Percentiles rank a stretch among this genome's conserved stretches.
Conservation (phyloP, 352 stramenopile genomes). For the Pythium pyrilobum region DNA sequence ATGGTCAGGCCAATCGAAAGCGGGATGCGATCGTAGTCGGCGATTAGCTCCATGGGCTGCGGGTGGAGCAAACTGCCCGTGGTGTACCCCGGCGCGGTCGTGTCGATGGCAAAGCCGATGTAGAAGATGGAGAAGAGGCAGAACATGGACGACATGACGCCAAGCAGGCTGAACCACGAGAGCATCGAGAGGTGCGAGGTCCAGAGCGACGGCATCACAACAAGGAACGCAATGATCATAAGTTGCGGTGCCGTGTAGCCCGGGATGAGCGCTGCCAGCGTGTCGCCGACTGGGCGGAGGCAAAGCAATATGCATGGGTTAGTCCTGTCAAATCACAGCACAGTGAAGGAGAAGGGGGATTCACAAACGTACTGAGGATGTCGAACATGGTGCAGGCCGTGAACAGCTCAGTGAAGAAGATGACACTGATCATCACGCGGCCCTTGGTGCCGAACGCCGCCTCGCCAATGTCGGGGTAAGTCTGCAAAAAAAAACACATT, state of each 20-base stretch:
- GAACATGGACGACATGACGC: conserved; percentile 80
- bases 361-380: conserved; percentile 56
- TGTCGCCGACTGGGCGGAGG: conserved; percentile 53
- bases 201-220: conserved; percentile 79
- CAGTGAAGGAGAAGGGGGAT: no score
- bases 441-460: conserved; percentile 69
- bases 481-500: conserved; percentile 17
- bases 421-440: conserved; percentile 65
- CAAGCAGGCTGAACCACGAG: conserved; percentile 81
- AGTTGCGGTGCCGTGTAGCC: conserved; percentile 50
- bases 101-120: conserved; percentile 60
- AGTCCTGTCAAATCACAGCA: no score
- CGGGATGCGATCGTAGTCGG: conserved; percentile 59
- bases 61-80: conserved; percentile 56
- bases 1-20: conserved; percentile 81
- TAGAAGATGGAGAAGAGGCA: conserved; percentile 75
- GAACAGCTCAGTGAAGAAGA: conserved; percentile 83
- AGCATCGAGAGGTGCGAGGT: conserved; percentile 78
- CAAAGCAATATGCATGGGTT: not conserved
- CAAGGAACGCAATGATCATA: conserved; percentile 58
- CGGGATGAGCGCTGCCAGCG: conserved; percentile 63
- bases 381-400: conserved; percentile 74
- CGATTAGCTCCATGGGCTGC: conserved; percentile 57
- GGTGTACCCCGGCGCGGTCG: conserved; percentile 26
- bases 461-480: conserved; percentile 81